Percentiles rank a stretch among this genome's conserved stretches.
These are phyloP conservation scores for Pedinophyceae sp. DNA, from an alignment of 139 green algal genomes.

Conservation along the genomic window DNA sequence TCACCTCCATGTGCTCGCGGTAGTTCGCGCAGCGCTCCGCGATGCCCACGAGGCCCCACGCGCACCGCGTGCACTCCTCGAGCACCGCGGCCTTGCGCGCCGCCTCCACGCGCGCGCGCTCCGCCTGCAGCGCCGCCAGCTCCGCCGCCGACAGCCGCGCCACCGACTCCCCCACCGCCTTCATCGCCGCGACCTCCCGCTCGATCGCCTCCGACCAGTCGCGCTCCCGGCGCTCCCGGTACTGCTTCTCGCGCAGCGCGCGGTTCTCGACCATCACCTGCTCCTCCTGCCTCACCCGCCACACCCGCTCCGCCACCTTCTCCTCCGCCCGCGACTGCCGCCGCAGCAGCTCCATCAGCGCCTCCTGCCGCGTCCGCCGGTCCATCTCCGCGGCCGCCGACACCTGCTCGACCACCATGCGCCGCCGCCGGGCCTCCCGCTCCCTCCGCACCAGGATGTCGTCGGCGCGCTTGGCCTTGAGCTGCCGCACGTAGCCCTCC, in stretches of 20 bases:
- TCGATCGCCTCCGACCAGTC: constrained; percentile 12
- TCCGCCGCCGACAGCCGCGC: too few species aligned
- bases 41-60: constrained; percentile 39
- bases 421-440: constrained; percentile 29
- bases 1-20: constrained; percentile 22
- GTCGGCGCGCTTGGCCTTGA: constrained; percentile 29
- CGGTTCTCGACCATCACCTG: constrained; percentile 44
- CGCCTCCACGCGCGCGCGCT: too few species aligned
- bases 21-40: constrained; percentile 33
- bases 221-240: constrained; percentile 30
- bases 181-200: background rate
- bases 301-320: constrained; percentile 22
- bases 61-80: constrained; percentile 17
- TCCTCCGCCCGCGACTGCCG: constrained; percentile 30
- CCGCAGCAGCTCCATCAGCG: constrained; percentile 28
- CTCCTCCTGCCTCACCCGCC: constrained; percentile 30
- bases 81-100: too few species aligned
- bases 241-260: constrained; percentile 36
- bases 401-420: constrained; percentile 33
- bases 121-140: too few species aligned
- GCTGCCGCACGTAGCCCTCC: constrained; percentile 26
- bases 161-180: background rate
- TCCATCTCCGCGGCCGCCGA: constrained; percentile 17
- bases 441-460: constrained; percentile 27
- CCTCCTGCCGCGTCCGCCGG: constrained; percentile 17